phyloP scores from a whole-genome alignment of 352 stramenopile species.

The Phytophthora uliginosa region DNA sequence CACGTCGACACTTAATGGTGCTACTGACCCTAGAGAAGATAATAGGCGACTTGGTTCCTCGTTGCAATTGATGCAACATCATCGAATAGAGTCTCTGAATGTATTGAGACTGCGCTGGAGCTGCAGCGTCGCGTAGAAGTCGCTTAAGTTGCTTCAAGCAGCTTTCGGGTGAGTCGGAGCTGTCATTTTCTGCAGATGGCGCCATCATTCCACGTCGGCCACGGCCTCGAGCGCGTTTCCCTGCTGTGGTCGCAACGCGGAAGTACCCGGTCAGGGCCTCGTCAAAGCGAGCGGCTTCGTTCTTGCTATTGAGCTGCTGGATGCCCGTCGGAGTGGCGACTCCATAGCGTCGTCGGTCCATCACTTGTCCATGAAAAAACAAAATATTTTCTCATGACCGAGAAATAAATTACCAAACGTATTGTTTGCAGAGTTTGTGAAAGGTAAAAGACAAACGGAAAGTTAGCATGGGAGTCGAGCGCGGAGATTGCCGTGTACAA shows the following conservation, averaged over 20 bases:
- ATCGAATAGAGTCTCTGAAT: constrained; percentile 31
- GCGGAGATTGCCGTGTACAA: too few species aligned
- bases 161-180: constrained; percentile 3
- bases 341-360: background rate
- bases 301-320: constrained; percentile 28
- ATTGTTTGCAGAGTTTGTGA: too few species aligned
- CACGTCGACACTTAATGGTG: background rate
- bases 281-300: constrained; percentile 39
- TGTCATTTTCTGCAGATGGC: background rate
- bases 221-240: constrained; percentile 15
- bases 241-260: background rate
- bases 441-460: too few species aligned
- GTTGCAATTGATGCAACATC: constrained; percentile 38
- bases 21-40: constrained; percentile 35
- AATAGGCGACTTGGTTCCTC: constrained; percentile 12
- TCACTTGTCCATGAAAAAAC: background rate
- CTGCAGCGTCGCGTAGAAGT: constrained; percentile 34
- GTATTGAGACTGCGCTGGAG: constrained; percentile 37
- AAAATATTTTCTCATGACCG: too few species aligned
- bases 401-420: too few species aligned
- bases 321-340: background rate
- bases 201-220: background rate
- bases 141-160: constrained; percentile 48
- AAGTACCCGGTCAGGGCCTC: constrained; percentile 41
- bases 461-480: too few species aligned